These are phyloP conservation scores for Pseudohalonectria lignicola DNA, from an alignment of 2,329 filamentous ascomycete species.

Conservation along the genomic window DNA sequence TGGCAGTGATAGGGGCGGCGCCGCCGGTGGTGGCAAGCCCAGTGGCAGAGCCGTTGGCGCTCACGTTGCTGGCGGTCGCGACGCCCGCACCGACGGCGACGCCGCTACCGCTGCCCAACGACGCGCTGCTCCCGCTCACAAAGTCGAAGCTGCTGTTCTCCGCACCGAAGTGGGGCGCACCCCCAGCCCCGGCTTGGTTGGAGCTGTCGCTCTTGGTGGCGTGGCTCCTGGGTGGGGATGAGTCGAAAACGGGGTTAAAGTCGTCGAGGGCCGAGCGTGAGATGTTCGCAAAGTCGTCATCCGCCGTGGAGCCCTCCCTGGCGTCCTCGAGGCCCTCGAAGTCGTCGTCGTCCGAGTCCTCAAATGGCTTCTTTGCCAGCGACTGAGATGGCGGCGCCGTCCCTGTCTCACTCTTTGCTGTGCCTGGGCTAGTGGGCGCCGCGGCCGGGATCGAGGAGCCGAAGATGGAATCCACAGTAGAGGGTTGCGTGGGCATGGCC, in stretches of 20 bases:
- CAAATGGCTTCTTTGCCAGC: constrained; percentile 44
- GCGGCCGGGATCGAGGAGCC: constrained; percentile 12
- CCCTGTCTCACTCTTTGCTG: constrained; percentile 18
- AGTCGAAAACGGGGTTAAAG: constrained; percentile 76
- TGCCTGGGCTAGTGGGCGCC: constrained; percentile 17
- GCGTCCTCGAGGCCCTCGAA: constrained; percentile 79
- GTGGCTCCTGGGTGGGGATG: constrained; percentile 37
- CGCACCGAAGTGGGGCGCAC: constrained; percentile 27
- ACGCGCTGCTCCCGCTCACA: constrained; percentile 20
- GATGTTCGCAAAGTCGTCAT: constrained; percentile 70
- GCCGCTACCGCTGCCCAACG: constrained; percentile 19
- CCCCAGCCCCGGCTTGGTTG: constrained; percentile 7
- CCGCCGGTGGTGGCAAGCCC: constrained; percentile 24
- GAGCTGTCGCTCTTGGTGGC: constrained; percentile 36
- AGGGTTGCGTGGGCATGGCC: not conserved
- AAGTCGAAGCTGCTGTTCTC: constrained; percentile 52
- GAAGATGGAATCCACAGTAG: constrained; percentile 5
- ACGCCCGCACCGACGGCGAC: constrained; percentile 23
- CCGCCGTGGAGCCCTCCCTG: constrained; percentile 60
- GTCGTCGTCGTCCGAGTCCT: constrained; percentile 68
- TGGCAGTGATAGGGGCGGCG: not conserved
- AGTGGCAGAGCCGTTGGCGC: constrained; percentile 14
- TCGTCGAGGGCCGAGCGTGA: constrained; percentile 62
- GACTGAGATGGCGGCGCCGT: constrained; percentile 14
- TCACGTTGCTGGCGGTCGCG: no score